Conservation (phyloP, 2,329 filamentous ascomycete species). For the Diaporthe ilicicola region DNA sequence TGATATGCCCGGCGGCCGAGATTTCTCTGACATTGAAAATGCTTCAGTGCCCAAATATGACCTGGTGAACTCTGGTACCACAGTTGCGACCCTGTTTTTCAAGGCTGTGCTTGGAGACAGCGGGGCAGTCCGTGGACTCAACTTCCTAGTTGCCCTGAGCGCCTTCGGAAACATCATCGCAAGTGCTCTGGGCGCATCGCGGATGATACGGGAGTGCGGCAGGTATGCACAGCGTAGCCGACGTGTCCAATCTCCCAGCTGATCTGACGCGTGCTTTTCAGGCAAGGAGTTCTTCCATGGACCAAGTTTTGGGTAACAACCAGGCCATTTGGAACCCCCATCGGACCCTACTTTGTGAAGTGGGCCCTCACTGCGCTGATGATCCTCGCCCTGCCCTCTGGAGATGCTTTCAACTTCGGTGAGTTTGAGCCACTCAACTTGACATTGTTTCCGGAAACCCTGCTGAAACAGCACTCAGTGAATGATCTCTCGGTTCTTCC, state of each 20-base stretch:
- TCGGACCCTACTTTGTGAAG: slow-evolving; percentile 66
- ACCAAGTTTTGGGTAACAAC: slow-evolving; percentile 69
- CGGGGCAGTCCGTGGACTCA: slow-evolving; percentile 57
- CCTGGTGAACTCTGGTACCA: slow-evolving; percentile 59
- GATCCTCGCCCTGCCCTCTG: slow-evolving; percentile 67
- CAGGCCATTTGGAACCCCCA: slow-evolving; percentile 68
- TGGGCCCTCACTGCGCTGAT: slow-evolving; percentile 65
- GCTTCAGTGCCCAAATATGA: slow-evolving; percentile 56
- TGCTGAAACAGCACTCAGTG: slow-evolving; percentile 48
- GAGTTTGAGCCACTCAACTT: slow-evolving; percentile 26
- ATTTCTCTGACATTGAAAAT: not conserved
- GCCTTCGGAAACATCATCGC: slow-evolving; percentile 67
- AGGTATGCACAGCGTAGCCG: slow-evolving; percentile 40
- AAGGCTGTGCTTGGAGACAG: slow-evolving; percentile 61
- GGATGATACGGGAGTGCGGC: slow-evolving; percentile 67
- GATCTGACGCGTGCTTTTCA: not conserved
- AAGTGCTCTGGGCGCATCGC: slow-evolving; percentile 62
- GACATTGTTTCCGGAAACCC: too few species aligned
- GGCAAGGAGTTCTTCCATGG: slow-evolving; percentile 66
- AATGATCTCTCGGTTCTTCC: slow-evolving; percentile 69
- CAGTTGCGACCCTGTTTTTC: slow-evolving; percentile 63
- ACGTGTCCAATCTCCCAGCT: too few species aligned
- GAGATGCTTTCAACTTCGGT: slow-evolving; percentile 72
- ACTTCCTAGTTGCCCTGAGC: slow-evolving; percentile 64
- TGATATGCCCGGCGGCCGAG: too few species aligned